Conservation (phyloP, 805 yeast genomes). For the Candida insectorum region DNA sequence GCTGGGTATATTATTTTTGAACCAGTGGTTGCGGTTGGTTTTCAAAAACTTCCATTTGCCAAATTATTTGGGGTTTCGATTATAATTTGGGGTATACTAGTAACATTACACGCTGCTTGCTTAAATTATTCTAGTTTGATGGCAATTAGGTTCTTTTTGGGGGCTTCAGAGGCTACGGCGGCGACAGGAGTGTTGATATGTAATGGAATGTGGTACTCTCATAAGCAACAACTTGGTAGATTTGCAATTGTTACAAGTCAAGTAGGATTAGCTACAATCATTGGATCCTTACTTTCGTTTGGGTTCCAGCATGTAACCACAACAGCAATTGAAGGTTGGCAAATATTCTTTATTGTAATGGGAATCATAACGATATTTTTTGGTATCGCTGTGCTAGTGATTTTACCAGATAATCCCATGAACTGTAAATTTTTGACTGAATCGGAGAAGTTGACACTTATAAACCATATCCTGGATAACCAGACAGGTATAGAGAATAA, state of each 20-base stretch:
- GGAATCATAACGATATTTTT: conserved; percentile 51
- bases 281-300: conserved; percentile 43
- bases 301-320: conserved; percentile 51
- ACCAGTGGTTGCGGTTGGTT: conserved; percentile 36
- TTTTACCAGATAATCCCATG: conserved; percentile 50
- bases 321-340: conserved; percentile 49
- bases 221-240: conserved; percentile 47
- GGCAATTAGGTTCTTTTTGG: conserved; percentile 53
- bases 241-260: conserved; percentile 58
- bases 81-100: conserved; percentile 52
- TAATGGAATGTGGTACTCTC: conserved; percentile 61
- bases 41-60: conserved; percentile 53
- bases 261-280: conserved; percentile 55
- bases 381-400: conserved; percentile 42
- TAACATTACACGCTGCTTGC: conserved; percentile 52
- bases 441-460: conserved; percentile 38
- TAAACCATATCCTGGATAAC: conserved; percentile 44
- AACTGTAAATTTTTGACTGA: conserved; percentile 34
- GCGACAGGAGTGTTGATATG: conserved; percentile 56
- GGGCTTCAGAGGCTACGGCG: conserved; percentile 52
- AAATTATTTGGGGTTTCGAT: conserved; percentile 48
- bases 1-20: conserved; percentile 54
- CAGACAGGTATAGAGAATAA: conserved; percentile 53
- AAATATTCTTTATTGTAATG: conserved; percentile 54
- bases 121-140: conserved; percentile 50